Conservation (phyloP, 192 early-diverging fungal species). For the Backusella australiensis region DNA sequence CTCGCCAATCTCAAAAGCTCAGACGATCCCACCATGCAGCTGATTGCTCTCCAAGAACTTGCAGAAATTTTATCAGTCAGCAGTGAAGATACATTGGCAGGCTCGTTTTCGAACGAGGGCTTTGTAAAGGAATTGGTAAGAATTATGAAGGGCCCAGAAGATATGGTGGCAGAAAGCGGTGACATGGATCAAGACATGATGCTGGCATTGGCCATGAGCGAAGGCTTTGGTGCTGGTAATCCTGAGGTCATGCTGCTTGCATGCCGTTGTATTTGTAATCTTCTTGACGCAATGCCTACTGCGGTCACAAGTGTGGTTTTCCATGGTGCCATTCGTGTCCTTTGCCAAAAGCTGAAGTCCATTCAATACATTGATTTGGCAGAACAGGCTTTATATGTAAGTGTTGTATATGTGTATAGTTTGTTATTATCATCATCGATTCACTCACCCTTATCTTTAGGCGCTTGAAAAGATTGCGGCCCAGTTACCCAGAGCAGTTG, state of each 20-base stretch:
- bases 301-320: slow-evolving; percentile 61
- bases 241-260: slow-evolving; percentile 86
- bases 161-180: slow-evolving; percentile 31
- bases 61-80: slow-evolving; percentile 74
- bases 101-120: slow-evolving; percentile 61
- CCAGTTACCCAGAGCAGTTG: slow-evolving; percentile 67
- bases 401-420: not conserved
- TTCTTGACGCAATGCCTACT: slow-evolving; percentile 85
- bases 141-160: slow-evolving; percentile 53
- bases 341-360: slow-evolving; percentile 76
- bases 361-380: slow-evolving; percentile 94
- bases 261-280: slow-evolving; percentile 86
- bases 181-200: slow-evolving; percentile 38
- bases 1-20: slow-evolving; percentile 54
- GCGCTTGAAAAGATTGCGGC: slow-evolving; percentile 75
- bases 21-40: slow-evolving; percentile 63
- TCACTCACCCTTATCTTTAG: slow-evolving; percentile 15
- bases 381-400: slow-evolving; percentile 77
- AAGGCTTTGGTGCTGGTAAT: slow-evolving; percentile 43
- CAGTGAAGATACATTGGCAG: slow-evolving; percentile 66
- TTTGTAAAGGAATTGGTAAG: slow-evolving; percentile 68
- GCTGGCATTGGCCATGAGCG: slow-evolving; percentile 43
- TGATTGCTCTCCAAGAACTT: slow-evolving; percentile 87
- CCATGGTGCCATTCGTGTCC: slow-evolving; percentile 62
- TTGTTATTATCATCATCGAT: not conserved